Evolutionary conservation across 169 alveolate genomes (phyloP).

Genomic region (Plasmodium falciparum): DNA sequence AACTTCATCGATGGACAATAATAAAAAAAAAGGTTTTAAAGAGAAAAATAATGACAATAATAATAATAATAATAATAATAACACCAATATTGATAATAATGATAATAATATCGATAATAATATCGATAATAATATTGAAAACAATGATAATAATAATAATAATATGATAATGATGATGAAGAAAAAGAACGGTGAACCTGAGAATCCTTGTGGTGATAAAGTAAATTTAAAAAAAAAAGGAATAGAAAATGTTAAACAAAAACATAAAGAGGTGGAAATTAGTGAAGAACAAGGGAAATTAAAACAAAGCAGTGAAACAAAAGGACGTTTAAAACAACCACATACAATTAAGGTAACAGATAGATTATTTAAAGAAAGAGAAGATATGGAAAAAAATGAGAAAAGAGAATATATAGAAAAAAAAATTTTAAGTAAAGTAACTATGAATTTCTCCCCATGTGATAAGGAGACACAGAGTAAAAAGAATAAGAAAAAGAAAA

Average conservation of each 20-base stretch:
- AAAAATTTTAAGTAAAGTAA: not conserved
- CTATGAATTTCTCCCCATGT: not conserved
- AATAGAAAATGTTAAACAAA: not conserved
- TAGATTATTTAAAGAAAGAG: constrained; percentile 27
- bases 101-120: too few relatives aligned
- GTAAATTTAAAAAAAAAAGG: too few relatives aligned
- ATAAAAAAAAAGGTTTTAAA: too few relatives aligned
- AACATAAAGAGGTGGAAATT: not conserved
- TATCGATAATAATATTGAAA: too few relatives aligned
- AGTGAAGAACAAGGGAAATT: not conserved
- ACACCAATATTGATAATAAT: too few relatives aligned
- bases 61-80: too few relatives aligned
- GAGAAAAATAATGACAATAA: too few relatives aligned
- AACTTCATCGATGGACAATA: too few relatives aligned
- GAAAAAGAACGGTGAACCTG: too few relatives aligned
- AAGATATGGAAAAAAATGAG: not conserved
- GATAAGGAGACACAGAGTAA: not conserved
- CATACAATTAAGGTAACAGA: constrained; percentile 49
- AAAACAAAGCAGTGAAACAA: not conserved
- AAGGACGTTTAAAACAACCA: not conserved
- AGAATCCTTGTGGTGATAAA: too few relatives aligned
- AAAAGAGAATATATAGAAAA: constrained; percentile 14
- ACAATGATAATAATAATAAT: too few relatives aligned
- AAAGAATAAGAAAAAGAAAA: not conserved
- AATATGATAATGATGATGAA: too few relatives aligned